These are phyloP conservation scores for Cladobotryum mycophilum DNA, from an alignment of 2,329 filamentous ascomycete genomes.

Conservation along the genomic window DNA sequence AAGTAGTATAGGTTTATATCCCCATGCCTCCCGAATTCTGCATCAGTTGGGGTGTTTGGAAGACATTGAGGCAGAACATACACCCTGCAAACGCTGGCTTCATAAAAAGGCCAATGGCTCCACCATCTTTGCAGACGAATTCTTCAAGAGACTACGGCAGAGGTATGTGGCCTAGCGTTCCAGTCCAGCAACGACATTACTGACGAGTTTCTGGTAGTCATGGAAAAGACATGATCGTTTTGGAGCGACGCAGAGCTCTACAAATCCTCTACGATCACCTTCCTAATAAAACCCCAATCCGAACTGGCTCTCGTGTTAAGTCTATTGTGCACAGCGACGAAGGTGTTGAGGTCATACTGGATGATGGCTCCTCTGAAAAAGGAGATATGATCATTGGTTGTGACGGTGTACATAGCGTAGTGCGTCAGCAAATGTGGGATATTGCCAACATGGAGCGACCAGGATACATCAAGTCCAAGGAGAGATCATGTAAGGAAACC, in stretches of 20 bases:
- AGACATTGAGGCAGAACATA: too few relatives aligned
- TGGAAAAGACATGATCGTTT: too few relatives aligned
- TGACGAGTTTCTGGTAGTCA: too few relatives aligned
- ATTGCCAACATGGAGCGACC: slow-evolving; percentile 12
- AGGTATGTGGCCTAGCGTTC: too few relatives aligned
- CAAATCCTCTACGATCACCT: slow-evolving; percentile 12
- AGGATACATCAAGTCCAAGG: slow-evolving; percentile 12
- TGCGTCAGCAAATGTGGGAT: slow-evolving; percentile 19
- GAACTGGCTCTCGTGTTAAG: background rate
- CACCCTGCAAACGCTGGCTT: too few relatives aligned
- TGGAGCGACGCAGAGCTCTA: background rate
- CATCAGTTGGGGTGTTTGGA: too few relatives aligned
- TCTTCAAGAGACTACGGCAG: too few relatives aligned
- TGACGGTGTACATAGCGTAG: slow-evolving; percentile 35
- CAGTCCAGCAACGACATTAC: too few relatives aligned
- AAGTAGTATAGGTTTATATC: too few relatives aligned
- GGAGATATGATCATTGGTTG: slow-evolving; percentile 36
- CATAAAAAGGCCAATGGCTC: too few relatives aligned
- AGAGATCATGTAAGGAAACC: slow-evolving; percentile 15
- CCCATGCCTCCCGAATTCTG: too few relatives aligned
- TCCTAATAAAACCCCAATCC: slow-evolving; percentile 7
- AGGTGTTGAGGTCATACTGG: slow-evolving; percentile 24
- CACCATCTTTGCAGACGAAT: too few relatives aligned
- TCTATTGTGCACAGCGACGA: slow-evolving; percentile 6
- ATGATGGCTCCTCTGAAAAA: slow-evolving; percentile 27